phyloP scores from a whole-genome alignment of 352 stramenopile genomes.

The Globisporangium nodosum region DNA sequence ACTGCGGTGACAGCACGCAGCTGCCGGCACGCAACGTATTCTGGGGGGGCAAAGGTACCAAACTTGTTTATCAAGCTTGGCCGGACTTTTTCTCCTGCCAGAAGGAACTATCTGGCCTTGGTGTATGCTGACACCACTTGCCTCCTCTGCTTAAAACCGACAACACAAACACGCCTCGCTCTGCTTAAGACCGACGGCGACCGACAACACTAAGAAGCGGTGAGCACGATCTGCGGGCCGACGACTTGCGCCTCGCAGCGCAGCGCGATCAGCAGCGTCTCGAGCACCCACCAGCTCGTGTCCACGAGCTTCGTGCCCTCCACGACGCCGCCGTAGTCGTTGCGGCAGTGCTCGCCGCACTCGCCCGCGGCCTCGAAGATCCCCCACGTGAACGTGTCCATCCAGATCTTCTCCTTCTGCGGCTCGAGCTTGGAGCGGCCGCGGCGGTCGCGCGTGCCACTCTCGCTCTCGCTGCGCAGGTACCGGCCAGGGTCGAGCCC shows the following conservation, averaged over 20 bases:
- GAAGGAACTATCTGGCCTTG: too few relatives aligned
- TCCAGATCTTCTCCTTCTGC: slow-evolving; percentile 53
- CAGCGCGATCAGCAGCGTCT: slow-evolving; percentile 65
- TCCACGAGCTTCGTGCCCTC: slow-evolving; percentile 48
- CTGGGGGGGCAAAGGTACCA: too few relatives aligned
- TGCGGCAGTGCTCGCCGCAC: slow-evolving; percentile 30
- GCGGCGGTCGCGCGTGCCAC: slow-evolving; percentile 39
- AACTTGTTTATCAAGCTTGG: too few relatives aligned
- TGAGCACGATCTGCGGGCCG: slow-evolving; percentile 23
- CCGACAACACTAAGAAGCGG: slow-evolving; percentile 9
- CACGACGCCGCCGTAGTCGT: slow-evolving; percentile 61
- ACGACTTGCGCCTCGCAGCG: slow-evolving; percentile 47
- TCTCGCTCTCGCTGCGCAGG: slow-evolving; percentile 40
- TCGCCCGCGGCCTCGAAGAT: slow-evolving; percentile 43
- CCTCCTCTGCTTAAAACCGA: too few relatives aligned
- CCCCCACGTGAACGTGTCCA: slow-evolving; percentile 67
- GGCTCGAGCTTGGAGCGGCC: slow-evolving; percentile 46
- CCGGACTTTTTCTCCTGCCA: too few relatives aligned
- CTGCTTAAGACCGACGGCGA: too few relatives aligned
- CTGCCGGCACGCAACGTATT: slow-evolving; percentile 47
- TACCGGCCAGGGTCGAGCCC: slow-evolving; percentile 52
- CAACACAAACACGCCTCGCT: too few relatives aligned
- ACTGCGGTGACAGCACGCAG: slow-evolving; percentile 52
- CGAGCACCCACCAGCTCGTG: slow-evolving; percentile 61
- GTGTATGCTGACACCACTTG: too few relatives aligned